A percentile compares a stretch with the other conserved stretches of the same genome.
These are phyloP conservation scores for Ganoderma lingzhi DNA, from an alignment of 1,284 basidiomycete genomes.

Conservation along the genomic window DNA sequence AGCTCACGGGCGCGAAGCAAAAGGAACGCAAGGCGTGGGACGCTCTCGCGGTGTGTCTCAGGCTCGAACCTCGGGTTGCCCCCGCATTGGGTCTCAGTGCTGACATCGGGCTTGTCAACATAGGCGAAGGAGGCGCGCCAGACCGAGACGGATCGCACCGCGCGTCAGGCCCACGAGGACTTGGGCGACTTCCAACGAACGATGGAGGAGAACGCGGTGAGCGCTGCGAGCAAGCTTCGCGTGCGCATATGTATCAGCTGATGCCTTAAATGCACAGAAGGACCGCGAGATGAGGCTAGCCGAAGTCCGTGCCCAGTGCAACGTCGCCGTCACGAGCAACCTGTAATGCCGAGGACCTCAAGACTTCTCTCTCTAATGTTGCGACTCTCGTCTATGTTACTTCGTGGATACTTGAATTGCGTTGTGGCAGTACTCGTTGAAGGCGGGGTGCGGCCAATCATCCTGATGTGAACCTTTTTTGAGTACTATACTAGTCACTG, in stretches of 20 bases:
- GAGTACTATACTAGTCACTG: too few species aligned
- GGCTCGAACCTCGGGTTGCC: background rate
- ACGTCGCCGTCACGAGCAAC: background rate
- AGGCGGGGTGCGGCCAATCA: too few species aligned
- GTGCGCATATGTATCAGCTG: too few species aligned
- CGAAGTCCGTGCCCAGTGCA: conserved; percentile 17
- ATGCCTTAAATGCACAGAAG: conserved; percentile 4
- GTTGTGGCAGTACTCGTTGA: too few species aligned
- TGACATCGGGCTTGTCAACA: background rate
- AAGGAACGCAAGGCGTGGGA: conserved; percentile 21
- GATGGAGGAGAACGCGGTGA: conserved; percentile 26
- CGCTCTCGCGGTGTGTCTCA: conserved; percentile 16
- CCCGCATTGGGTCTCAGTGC: background rate
- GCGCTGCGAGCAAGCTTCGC: background rate
- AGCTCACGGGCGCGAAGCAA: conserved; percentile 24
- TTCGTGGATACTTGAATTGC: background rate
- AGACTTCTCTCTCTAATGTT: background rate
- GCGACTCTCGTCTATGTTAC: background rate
- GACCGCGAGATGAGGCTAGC: conserved; percentile 28
- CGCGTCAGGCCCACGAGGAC: conserved; percentile 21
- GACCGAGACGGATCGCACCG: conserved; percentile 12
- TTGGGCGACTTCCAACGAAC: conserved; percentile 24
- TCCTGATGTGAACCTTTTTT: too few species aligned
- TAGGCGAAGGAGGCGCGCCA: conserved; percentile 23
- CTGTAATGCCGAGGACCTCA: background rate